Base-by-base conservation (phyloP, 768 basidiomycete genomes). In the Tulasnella sp. region DNA sequence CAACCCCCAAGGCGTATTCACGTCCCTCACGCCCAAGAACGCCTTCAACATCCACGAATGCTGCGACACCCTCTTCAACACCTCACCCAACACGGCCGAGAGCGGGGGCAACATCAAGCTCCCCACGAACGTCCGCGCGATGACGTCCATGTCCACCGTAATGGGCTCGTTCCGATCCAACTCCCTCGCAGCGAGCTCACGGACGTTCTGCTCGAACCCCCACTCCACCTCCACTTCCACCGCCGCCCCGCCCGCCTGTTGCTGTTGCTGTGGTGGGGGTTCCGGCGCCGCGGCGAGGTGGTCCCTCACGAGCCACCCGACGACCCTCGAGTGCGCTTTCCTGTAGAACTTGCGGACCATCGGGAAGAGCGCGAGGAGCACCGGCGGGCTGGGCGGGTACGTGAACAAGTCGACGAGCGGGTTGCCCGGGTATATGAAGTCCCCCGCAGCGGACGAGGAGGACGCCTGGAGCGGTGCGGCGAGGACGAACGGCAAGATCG, bases 1-100 rank as follows among this genome's bases (percentile, higher is more conserved):
- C 7, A 22, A n/a, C 69, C 26, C 5, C 36, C 7, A 37, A 65
- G n/a, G 16, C 62, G 36, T 6, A 62, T 29, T 40, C 37, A 14
- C 71, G 8, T 65, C 62, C n/a, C 71, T 63, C 17, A 72, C 34
- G 32, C 70, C 70, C 35, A 72, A 37, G 11, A 72, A 59, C 29
- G 62, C 34, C 35, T 29, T 29, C 62, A 72, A 64, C 22, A 44
- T 12, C 37, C 29, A 5, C 36, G 62, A 72, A 17, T 41, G 37
- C 5, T 39, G 7, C 8, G 71, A 63, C 12, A 66, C 2, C 59
- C 62, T n/a, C 22, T 12, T 22, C 32, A 72, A 37, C 19, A 37
- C 39, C 19, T 63, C 40, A 22, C 71, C 63, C n/a, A 63, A 16
- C 11, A 65, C 26, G 19, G 32, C 40, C 17, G 71, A 39, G 2